Evolutionary conservation across 805 yeast species (phyloP).

Genomic region (Pichia thaimueangensis): DNA sequence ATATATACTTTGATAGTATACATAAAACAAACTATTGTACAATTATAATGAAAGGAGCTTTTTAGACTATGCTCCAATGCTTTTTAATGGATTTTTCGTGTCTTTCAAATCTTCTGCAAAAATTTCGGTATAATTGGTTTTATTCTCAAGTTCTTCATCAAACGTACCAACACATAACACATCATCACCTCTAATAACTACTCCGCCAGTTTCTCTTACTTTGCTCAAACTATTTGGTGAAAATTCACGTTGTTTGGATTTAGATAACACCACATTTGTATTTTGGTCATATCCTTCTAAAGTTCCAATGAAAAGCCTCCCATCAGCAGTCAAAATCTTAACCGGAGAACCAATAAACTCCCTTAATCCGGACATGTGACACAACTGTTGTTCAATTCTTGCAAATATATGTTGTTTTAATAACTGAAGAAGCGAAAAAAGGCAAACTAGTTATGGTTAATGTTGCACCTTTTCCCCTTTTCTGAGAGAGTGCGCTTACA

Average conservation of each 20-base stretch:
- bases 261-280: conserved; percentile 51
- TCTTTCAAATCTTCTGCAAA: conserved; percentile 22
- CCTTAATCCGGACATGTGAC: conserved; percentile 7
- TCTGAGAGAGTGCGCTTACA: too few relatives aligned
- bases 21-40: not conserved
- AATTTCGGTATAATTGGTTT: conserved; percentile 35
- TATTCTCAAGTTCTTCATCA: conserved; percentile 36
- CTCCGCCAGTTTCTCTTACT: conserved; percentile 40
- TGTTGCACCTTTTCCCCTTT: too few relatives aligned
- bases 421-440: too few relatives aligned
- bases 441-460: too few relatives aligned
- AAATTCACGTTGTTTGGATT: conserved; percentile 46
- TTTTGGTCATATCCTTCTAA: conserved; percentile 59
- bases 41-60: too few relatives aligned
- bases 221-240: conserved; percentile 33
- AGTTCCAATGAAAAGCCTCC: conserved; percentile 42
- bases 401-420: too few relatives aligned
- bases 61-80: too few relatives aligned
- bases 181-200: conserved; percentile 52
- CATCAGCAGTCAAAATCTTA: conserved; percentile 52
- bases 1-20: not conserved
- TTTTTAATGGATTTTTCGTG: conserved; percentile 27
- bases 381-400: not conserved
- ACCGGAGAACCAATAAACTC: conserved; percentile 31
- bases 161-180: conserved; percentile 52